A percentile compares a stretch with the other conserved stretches of the same genome.
Evolutionary conservation across 2,329 filamentous ascomycete genomes (phyloP).

Genomic region (Macroventuria anomochaeta): DNA sequence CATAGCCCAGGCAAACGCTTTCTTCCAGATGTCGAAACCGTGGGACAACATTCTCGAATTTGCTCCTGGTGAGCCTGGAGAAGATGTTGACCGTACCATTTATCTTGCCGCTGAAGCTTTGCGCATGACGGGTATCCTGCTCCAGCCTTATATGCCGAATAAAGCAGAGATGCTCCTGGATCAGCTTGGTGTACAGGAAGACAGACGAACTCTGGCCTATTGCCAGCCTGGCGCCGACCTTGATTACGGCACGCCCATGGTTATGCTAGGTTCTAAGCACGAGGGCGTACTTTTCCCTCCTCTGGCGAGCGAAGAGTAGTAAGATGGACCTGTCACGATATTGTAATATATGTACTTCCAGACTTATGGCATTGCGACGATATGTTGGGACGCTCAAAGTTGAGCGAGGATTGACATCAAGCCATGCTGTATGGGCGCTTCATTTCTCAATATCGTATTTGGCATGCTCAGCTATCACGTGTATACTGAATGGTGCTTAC

Average conservation of each 20-base stretch:
- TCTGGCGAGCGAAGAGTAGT: constrained; percentile 34
- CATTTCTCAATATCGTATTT: too few relatives aligned
- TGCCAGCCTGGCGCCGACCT: constrained; percentile 69
- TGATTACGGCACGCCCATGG: constrained; percentile 67
- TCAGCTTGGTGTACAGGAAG: constrained; percentile 71
- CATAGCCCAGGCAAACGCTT: constrained; percentile 65
- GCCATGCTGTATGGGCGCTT: neutral
- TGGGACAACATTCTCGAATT: constrained; percentile 65
- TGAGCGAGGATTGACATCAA: neutral
- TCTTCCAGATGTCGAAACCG: constrained; percentile 68
- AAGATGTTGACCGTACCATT: constrained; percentile 58
- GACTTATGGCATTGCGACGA: neutral
- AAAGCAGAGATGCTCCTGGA: constrained; percentile 78
- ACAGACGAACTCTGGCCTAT: constrained; percentile 67
- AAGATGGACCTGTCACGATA: neutral
- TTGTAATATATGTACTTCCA: constrained; percentile 13
- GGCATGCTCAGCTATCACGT: too few relatives aligned
- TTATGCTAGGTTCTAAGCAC: constrained; percentile 51
- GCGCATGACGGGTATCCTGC: constrained; percentile 78
- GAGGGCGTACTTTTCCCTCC: constrained; percentile 61
- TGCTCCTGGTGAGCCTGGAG: constrained; percentile 37
- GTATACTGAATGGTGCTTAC: too few relatives aligned
- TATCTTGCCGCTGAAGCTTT: constrained; percentile 77
- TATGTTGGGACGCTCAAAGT: neutral
- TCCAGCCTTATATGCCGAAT: constrained; percentile 89